Evolutionary conservation across 2,329 filamentous ascomycete genomes (phyloP).

Genomic region (Biscogniauxia sp.): DNA sequence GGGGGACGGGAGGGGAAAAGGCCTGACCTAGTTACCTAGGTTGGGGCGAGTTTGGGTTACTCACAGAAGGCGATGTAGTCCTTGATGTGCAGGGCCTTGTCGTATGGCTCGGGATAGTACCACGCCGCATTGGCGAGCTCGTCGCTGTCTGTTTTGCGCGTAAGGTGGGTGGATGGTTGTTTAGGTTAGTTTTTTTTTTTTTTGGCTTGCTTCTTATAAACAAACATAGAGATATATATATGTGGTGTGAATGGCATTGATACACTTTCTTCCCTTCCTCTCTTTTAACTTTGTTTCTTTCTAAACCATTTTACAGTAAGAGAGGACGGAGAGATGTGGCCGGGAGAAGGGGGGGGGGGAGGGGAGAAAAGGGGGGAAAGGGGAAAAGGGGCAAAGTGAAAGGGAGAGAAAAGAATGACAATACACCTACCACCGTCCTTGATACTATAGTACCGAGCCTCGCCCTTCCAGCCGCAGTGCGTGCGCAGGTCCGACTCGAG

Average conservation of each 20-base stretch:
- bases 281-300: no score
- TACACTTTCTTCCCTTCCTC: no score
- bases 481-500: constrained; percentile 45
- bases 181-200: no score
- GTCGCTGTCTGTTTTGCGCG: constrained; percentile 30
- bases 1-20: no score
- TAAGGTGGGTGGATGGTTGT: neutral
- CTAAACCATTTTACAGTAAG: neutral
- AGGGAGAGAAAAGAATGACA: neutral
- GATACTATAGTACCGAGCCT: constrained; percentile 55
- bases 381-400: neutral
- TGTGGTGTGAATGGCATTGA: no score
- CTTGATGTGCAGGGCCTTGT: constrained; percentile 49
- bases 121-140: constrained; percentile 54
- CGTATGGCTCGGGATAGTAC: constrained; percentile 53
- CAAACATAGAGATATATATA: no score
- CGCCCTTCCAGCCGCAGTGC: constrained; percentile 56
- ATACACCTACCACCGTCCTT: constrained; percentile 41
- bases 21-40: neutral
- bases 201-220: no score
- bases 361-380: neutral
- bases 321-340: neutral
- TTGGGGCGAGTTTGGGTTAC: constrained; percentile 20
- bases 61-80: constrained; percentile 58
- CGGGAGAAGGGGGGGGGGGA: no score